phyloP scores from a whole-genome alignment of 2,329 filamentous ascomycete species.

The Neofusicoccum laricinum region DNA sequence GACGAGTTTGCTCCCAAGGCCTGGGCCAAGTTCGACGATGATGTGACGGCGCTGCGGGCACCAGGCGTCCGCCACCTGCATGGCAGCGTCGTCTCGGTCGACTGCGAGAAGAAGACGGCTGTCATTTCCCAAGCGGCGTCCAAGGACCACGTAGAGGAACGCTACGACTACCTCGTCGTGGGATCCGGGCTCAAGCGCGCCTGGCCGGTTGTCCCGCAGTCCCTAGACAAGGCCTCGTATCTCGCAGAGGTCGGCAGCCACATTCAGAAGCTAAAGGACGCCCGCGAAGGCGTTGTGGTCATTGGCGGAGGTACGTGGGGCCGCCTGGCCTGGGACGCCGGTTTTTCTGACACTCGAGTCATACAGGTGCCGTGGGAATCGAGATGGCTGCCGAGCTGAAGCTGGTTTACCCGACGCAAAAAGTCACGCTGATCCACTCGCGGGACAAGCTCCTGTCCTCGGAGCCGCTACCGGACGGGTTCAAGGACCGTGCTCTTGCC shows the following conservation, averaged over 20 bases:
- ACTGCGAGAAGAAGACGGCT: not conserved
- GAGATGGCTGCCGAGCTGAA: slow-evolving; percentile 82
- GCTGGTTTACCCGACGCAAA: slow-evolving; percentile 58
- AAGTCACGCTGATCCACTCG: slow-evolving; percentile 72
- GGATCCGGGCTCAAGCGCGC: slow-evolving; percentile 67
- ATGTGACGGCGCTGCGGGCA: not conserved
- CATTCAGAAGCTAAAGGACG: slow-evolving; percentile 35
- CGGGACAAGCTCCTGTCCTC: slow-evolving; percentile 67
- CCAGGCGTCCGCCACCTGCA: slow-evolving; percentile 2
- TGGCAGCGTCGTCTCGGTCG: slow-evolving; percentile 2
- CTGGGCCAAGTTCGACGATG: not conserved
- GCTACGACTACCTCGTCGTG: slow-evolving; percentile 74
- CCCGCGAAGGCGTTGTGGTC: slow-evolving; percentile 52
- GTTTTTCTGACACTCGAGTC: not conserved
- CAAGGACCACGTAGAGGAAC: slow-evolving; percentile 19
- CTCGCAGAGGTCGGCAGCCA: slow-evolving; percentile 61
- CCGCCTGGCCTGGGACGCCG: not conserved
- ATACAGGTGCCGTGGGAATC: slow-evolving; percentile 71
- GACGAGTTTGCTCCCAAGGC: slow-evolving; percentile 2
- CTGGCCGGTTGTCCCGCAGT: slow-evolving; percentile 72
- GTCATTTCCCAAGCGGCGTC: not conserved
- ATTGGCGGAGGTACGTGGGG: slow-evolving; percentile 62
- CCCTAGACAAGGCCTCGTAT: slow-evolving; percentile 58
- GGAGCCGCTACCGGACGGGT: slow-evolving; percentile 68
- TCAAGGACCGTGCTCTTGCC: slow-evolving; percentile 60